Conservation (phyloP, 1,284 basidiomycete genomes). For the Earliella scabrosa region DNA sequence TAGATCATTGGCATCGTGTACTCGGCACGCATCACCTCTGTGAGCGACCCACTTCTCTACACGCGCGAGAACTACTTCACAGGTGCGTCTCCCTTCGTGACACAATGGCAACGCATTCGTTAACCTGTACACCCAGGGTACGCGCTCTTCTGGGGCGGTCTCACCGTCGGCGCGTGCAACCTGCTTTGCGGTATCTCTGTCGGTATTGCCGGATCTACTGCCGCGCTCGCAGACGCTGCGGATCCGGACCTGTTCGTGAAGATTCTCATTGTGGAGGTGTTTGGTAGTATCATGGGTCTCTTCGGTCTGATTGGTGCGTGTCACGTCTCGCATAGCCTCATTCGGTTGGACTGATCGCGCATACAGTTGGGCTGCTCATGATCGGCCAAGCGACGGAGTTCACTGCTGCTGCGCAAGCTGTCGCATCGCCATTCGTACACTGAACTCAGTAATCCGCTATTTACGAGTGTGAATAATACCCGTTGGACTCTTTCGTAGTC, state of each 20-base stretch:
- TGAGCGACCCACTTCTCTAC: slow-evolving; percentile 70
- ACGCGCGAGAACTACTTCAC: slow-evolving; percentile 90
- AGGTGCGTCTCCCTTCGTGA: slow-evolving; percentile 52
- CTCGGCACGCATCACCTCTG: slow-evolving; percentile 73
- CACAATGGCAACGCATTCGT: not conserved
- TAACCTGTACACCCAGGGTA: slow-evolving; percentile 56
- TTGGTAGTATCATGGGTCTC: slow-evolving; percentile 89
- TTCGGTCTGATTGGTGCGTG: slow-evolving; percentile 89
- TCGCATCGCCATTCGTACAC: slow-evolving; percentile 36
- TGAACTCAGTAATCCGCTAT: slow-evolving; percentile 18
- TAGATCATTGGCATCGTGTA: slow-evolving; percentile 96
- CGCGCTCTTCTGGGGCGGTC: slow-evolving; percentile 93
- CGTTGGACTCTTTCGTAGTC: not conserved
- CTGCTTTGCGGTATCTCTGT: slow-evolving; percentile 92
- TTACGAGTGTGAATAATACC: slow-evolving; percentile 16
- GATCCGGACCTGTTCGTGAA: slow-evolving; percentile 94
- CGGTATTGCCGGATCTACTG: slow-evolving; percentile 90
- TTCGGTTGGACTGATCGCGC: not conserved
- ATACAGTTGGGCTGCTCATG: slow-evolving; percentile 70
- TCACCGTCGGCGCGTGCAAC: slow-evolving; percentile 91
- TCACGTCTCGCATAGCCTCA: not conserved
- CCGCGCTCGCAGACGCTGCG: slow-evolving; percentile 90
- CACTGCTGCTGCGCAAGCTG: slow-evolving; percentile 37
- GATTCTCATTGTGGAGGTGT: slow-evolving; percentile 93
- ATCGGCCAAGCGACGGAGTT: slow-evolving; percentile 62